Percentiles rank a stretch among this genome's conserved stretches.
These are phyloP conservation scores for Quercus ilex DNA, from an alignment of 306 rosid species.

Conservation along the genomic window DNA sequence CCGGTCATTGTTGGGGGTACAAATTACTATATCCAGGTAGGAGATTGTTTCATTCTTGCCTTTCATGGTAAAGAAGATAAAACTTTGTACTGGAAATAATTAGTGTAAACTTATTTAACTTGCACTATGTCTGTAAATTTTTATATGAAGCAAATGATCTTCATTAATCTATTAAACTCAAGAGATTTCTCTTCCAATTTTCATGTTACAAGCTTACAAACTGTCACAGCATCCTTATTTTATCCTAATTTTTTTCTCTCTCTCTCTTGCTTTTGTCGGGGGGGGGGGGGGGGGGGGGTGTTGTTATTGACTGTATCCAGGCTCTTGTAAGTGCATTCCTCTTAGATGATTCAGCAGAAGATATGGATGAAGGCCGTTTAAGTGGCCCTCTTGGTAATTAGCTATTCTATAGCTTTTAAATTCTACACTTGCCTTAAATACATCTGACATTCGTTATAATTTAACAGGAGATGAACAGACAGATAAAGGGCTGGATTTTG, in stretches of 20 bases:
- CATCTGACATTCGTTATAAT: background rate
- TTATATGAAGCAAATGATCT: background rate
- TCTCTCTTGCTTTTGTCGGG: background rate
- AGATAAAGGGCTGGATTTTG: constrained; percentile 26
- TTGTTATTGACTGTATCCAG: constrained; percentile 30
- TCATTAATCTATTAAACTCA: background rate
- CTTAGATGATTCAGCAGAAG: constrained; percentile 60
- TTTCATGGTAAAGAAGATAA: background rate
- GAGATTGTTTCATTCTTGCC: background rate
- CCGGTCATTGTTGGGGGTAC: constrained; percentile 97
- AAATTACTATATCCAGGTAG: constrained; percentile 87
- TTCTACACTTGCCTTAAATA: background rate
- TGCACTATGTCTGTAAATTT: background rate
- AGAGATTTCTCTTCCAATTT: background rate
- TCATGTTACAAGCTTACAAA: background rate
- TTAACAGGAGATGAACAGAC: constrained; percentile 36
- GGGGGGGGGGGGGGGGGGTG: background rate
- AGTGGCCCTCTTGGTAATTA: constrained; percentile 40
- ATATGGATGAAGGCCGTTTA: constrained; percentile 35
- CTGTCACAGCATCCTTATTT: background rate
- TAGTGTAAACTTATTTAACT: background rate
- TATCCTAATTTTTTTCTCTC: too few relatives aligned
- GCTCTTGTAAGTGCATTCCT: constrained; percentile 87
- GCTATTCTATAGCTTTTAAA: constrained; percentile 1
- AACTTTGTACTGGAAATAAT: background rate